phyloP scores from a whole-genome alignment of 805 yeast species.

The Yarrowia sp. region DNA sequence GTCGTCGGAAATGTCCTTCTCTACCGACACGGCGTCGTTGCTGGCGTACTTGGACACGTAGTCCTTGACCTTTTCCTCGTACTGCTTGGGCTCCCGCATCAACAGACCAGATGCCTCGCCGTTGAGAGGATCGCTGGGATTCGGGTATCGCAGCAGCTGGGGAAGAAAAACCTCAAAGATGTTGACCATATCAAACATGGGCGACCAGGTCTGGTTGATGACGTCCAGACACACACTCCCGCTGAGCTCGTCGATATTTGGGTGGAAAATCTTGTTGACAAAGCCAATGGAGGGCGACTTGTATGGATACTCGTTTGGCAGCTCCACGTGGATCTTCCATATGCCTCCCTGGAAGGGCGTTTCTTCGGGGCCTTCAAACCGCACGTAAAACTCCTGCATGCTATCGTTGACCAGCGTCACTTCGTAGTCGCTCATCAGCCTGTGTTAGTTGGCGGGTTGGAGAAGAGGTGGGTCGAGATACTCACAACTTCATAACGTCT shows the following conservation, averaged over 20 bases:
- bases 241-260: constrained; percentile 82
- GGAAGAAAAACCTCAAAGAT: constrained; percentile 92
- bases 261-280: constrained; percentile 86
- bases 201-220: constrained; percentile 97
- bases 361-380: constrained; percentile 79
- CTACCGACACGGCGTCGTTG: constrained; percentile 48
- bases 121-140: constrained; percentile 90
- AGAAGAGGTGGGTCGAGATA: constrained; percentile 26
- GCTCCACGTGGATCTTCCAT: constrained; percentile 88
- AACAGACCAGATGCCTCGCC: constrained; percentile 82
- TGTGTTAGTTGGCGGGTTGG: constrained; percentile 29
- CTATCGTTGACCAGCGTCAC: constrained; percentile 78
- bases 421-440: constrained; percentile 87
- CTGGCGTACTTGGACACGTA: constrained; percentile 72
- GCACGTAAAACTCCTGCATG: constrained; percentile 81
- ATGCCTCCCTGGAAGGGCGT: constrained; percentile 87
- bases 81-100: constrained; percentile 61
- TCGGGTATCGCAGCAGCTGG: constrained; percentile 85
- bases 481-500: constrained; percentile 90
- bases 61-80: constrained; percentile 60
- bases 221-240: constrained; percentile 96
- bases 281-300: constrained; percentile 96
- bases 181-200: constrained; percentile 89
- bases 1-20: constrained; percentile 41
- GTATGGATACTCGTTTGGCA: constrained; percentile 93